Base-by-base conservation (phyloP, 768 basidiomycete genomes). In the Mycena galopus region DNA sequence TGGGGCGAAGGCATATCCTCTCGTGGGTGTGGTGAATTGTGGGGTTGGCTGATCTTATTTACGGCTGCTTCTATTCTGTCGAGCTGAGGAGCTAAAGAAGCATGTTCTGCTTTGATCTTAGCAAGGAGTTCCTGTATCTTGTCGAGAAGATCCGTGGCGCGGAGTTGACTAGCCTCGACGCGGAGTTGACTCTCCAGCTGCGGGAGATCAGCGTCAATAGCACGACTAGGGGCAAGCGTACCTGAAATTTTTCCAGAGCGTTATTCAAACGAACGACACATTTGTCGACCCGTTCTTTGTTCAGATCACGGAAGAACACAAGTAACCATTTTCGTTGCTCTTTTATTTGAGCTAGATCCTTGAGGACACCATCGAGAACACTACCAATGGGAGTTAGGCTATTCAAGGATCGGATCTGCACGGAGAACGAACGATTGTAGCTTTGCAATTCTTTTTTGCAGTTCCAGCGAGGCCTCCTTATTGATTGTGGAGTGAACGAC, bases 61-160 rank as follows among this genome's bases (percentile, higher is more conserved):
- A 47, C 44, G 39, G 39, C 39, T 10, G 11, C 39, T 16, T 39
- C 39, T 39, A 39, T 39, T 39, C 39, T 10, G 17, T 39, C 39
- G 9, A 39, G 39, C 12, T 39, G 39, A 16, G 39, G 39, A 16
- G 17, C 67, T 89, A 47, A 47, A 11, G 4, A 9, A 47, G 21
- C 6, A 21, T 47, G n/a, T n/a, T 47, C 44, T n/a, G 44, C 44
- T n/a, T 47, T 47, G 44, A 47, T 47, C n/a, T 47, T 47, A 11
- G 19, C 19, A 23, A 47, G 44, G 9, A 47, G n/a, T n/a, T n/a
- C n/a, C n/a, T n/a, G n/a, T n/a, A 47, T 47, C n/a, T 47, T 47
- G n/a, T 16, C 19, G 10, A 47, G 44, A 6, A 47, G 44, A 47
- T 47, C 44, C 44, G 21, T 21, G 5, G n/a, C 44, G 17, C 44